Evolutionary conservation across 2,329 filamentous ascomycete species (phyloP).

Genomic region (Sporothrix variecibatus): DNA sequence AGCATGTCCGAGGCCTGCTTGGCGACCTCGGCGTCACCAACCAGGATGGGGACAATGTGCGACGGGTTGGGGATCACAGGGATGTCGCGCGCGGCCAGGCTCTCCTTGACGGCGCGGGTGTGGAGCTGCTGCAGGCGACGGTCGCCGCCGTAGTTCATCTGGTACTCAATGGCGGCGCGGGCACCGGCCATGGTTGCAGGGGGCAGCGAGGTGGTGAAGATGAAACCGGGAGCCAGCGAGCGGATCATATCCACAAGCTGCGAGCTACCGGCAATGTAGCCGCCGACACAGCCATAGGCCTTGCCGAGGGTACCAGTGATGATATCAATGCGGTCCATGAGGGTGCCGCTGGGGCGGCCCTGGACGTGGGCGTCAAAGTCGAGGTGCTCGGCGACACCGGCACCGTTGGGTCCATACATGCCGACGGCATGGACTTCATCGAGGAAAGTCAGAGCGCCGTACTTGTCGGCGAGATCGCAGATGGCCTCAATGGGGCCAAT

Average conservation of each 20-base stretch:
- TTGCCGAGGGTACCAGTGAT: constrained; percentile 97
- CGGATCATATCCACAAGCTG: constrained; percentile 90
- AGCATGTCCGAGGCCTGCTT: constrained; percentile 92
- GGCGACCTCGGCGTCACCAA: constrained; percentile 90
- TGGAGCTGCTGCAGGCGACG: constrained; percentile 92
- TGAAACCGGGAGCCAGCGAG: constrained; percentile 94
- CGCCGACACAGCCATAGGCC: constrained; percentile 95
- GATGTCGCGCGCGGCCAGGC: constrained; percentile 76
- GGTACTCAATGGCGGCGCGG: constrained; percentile 88
- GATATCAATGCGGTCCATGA: constrained; percentile 96
- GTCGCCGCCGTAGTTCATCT: constrained; percentile 81
- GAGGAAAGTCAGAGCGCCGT: constrained; percentile 94
- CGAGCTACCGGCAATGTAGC: constrained; percentile 89
- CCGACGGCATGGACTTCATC: constrained; percentile 99
- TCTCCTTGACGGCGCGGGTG: constrained; percentile 89
- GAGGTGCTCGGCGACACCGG: constrained; percentile 94
- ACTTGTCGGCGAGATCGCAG: constrained; percentile 94
- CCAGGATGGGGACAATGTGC: constrained; percentile 91
- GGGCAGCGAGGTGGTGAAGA: constrained; percentile 96
- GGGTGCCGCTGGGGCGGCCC: constrained; percentile 73
- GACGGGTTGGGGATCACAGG: constrained; percentile 97
- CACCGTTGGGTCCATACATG: constrained; percentile 96
- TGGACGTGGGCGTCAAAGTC: constrained; percentile 85
- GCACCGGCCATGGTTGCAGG: constrained; percentile 97
- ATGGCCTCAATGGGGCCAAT: constrained; percentile 95